A percentile compares a stretch with the other conserved stretches of the same genome.
Evolutionary conservation across 192 early-diverging fungal species (phyloP).

Genomic region (Coemansia furcata): DNA sequence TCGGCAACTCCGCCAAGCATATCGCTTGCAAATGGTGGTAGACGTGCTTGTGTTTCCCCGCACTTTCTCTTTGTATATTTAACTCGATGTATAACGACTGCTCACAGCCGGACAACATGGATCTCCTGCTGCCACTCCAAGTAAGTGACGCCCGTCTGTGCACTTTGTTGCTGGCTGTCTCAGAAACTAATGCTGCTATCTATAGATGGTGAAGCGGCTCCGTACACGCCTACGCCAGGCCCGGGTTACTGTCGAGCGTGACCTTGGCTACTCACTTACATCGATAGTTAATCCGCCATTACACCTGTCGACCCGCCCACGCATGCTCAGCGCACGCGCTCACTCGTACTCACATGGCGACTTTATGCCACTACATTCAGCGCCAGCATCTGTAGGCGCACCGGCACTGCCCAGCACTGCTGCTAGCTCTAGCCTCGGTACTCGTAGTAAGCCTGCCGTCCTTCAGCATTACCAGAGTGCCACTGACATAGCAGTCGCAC

Average conservation of each 20-base stretch:
- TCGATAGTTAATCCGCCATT: conserved; percentile 8
- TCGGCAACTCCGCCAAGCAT: not conserved
- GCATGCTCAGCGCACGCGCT: conserved; percentile 15
- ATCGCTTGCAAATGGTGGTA: not conserved
- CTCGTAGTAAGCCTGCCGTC: not conserved
- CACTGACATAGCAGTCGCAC: not conserved
- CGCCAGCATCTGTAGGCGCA: not conserved
- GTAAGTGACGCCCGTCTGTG: not conserved
- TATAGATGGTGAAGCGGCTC: conserved; percentile 35
- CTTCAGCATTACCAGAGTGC: not conserved
- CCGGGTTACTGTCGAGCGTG: conserved; percentile 25
- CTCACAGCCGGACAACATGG: not conserved
- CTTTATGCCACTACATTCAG: conserved; percentile 5
- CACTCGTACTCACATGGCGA: conserved; percentile 32
- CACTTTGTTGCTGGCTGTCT: not conserved
- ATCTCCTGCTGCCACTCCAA: not conserved
- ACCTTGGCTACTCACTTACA: conserved; percentile 37
- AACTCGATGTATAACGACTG: not conserved
- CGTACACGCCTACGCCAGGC: conserved; percentile 38
- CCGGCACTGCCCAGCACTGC: not conserved
- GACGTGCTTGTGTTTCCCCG: not conserved
- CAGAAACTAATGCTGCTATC: not conserved
- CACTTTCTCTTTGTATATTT: not conserved
- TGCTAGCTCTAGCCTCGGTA: not conserved
- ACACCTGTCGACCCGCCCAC: not conserved